Percentiles rank a stretch among this genome's conserved stretches.
Conservation (phyloP, 2,329 filamentous ascomycete species). For the Penicillium digitatum region DNA sequence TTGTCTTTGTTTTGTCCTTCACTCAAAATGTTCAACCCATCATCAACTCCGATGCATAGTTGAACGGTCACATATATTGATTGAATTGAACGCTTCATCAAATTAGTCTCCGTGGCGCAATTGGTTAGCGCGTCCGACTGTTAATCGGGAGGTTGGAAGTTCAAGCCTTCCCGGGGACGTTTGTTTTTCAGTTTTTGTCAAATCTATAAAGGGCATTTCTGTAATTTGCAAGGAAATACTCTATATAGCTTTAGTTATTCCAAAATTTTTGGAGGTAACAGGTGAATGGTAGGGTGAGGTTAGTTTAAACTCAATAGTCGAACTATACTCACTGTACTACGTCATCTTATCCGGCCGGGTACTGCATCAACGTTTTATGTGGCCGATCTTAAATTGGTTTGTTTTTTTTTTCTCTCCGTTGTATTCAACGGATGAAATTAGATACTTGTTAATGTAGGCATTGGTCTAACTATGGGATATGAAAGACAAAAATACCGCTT, state of each 20-base stretch:
- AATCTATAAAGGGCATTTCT: not conserved
- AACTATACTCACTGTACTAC: not conserved
- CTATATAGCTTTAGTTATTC: not conserved
- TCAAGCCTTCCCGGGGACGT: constrained; percentile 42
- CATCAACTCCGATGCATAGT: too few species aligned
- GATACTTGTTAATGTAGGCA: not conserved
- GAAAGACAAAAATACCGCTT: not conserved
- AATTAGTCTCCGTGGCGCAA: constrained; percentile 32
- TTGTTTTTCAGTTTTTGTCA: constrained; percentile 3
- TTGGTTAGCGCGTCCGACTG: constrained; percentile 37
- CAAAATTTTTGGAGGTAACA: not conserved
- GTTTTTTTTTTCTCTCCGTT: not conserved
- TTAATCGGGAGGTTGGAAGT: constrained; percentile 41
- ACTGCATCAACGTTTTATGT: not conserved
- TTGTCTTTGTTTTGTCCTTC: not conserved
- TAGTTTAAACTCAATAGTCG: not conserved
- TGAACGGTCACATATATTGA: too few species aligned
- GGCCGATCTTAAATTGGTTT: too few species aligned
- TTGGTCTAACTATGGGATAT: not conserved
- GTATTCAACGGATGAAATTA: too few species aligned
- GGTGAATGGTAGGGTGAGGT: not conserved
- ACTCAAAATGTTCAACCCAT: not conserved
- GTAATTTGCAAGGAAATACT: not conserved
- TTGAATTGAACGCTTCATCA: not conserved
- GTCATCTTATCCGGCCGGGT: too few species aligned